phyloP scores from a whole-genome alignment of 257 asterid genomes.

The Sherardia arvensis region DNA sequence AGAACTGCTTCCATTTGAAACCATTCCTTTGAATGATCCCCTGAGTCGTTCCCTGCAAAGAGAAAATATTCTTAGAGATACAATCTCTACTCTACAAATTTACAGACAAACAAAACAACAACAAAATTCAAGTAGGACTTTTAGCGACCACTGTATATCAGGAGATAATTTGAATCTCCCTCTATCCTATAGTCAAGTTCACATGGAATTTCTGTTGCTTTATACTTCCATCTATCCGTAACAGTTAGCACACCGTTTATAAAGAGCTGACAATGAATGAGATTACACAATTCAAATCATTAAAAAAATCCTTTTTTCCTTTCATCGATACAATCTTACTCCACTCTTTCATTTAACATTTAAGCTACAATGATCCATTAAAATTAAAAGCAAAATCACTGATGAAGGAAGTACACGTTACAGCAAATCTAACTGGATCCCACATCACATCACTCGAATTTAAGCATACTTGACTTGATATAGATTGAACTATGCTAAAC shows the following conservation, averaged over 20 bases:
- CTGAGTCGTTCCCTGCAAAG: constrained; percentile 73
- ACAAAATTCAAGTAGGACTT: background rate
- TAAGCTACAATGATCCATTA: background rate
- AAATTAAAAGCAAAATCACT: background rate
- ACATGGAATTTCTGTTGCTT: background rate
- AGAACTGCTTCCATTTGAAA: constrained; percentile 87
- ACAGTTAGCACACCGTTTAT: no score
- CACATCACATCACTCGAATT: background rate
- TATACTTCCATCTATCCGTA: background rate
- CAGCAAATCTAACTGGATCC: background rate
- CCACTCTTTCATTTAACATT: background rate
- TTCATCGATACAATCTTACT: background rate
- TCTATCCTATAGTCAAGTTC: background rate
- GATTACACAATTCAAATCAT: background rate
- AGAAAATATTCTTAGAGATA: constrained; percentile 11
- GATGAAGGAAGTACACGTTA: no score
- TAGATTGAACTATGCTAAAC: background rate
- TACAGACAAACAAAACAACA: background rate
- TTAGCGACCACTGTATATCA: background rate
- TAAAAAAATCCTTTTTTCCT: background rate
- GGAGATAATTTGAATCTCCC: background rate
- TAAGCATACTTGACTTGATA: background rate
- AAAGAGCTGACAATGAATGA: background rate
- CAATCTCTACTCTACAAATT: background rate
- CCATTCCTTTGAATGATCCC: constrained; percentile 60